Percentiles rank a stretch among this genome's conserved stretches.
Conservation (phyloP, 768 basidiomycete genomes). For the Suillus decipiens region DNA sequence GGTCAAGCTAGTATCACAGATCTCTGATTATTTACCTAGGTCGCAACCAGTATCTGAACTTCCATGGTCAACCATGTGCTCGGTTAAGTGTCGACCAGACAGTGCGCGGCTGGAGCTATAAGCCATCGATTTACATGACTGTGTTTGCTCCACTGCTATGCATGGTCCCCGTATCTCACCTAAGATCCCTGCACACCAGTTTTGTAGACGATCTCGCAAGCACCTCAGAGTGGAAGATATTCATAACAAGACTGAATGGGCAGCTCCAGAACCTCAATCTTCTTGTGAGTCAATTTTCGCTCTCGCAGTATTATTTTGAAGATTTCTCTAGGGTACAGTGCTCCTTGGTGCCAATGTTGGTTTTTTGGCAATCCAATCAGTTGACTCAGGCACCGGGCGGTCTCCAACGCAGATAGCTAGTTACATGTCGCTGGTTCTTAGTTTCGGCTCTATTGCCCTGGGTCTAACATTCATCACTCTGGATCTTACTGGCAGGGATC, state of each 20-base stretch:
- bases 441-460: conserved; percentile 38
- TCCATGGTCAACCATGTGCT: conserved; percentile 48
- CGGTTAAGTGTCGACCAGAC: conserved; percentile 48
- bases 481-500: conserved; percentile 31
- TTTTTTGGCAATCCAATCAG: conserved; percentile 52
- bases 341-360: conserved; percentile 55
- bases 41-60: conserved; percentile 44
- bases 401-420: conserved; percentile 40
- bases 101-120: conserved; percentile 27
- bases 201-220: conserved; percentile 49
- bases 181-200: conserved; percentile 43
- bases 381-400: conserved; percentile 28
- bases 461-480: conserved; percentile 40
- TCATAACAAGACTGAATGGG: conserved; percentile 42
- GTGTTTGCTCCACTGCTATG: conserved; percentile 44
- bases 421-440: conserved; percentile 41
- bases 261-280: conserved; percentile 54
- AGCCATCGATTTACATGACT: conserved; percentile 37
- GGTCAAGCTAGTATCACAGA: too few relatives aligned
- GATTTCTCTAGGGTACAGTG: conserved; percentile 43
- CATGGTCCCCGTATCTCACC: conserved; percentile 47
- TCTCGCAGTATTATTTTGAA: not conserved
- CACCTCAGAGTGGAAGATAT: conserved; percentile 40
- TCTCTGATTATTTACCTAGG: conserved; percentile 12
- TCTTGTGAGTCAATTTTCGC: conserved; percentile 38